Percentiles rank a stretch among this genome's conserved stretches.
phyloP scores from a whole-genome alignment of 148 eudicot genomes.

The Amaranthus cruentus region DNA sequence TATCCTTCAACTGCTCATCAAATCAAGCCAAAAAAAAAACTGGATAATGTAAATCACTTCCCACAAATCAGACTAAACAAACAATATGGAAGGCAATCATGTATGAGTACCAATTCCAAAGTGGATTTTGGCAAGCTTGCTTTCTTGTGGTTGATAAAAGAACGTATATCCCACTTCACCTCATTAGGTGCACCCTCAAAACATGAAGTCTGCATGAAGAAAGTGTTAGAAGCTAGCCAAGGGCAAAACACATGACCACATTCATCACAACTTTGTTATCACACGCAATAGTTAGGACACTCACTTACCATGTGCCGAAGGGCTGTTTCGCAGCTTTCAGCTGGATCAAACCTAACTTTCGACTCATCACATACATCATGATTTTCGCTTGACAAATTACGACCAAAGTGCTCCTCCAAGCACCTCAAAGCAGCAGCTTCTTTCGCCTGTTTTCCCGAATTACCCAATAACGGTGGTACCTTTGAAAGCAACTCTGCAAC shows the following conservation, averaged over 20 bases:
- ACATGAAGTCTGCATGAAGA: conserved; percentile 32
- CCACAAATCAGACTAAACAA: neutral
- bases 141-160: conserved; percentile 48
- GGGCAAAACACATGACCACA: neutral
- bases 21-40: conserved; percentile 6
- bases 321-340: conserved; percentile 44
- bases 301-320: conserved; percentile 33
- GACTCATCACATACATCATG: conserved; percentile 12
- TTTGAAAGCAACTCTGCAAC: conserved; percentile 42
- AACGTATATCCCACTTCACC: conserved; percentile 33
- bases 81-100: neutral
- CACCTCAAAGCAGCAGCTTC: conserved; percentile 51
- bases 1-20: conserved; percentile 52
- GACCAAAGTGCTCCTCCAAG: conserved; percentile 43
- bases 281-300: conserved; percentile 26
- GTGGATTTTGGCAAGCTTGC: conserved; percentile 37
- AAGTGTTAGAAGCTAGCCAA: conserved; percentile 6
- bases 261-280: neutral
- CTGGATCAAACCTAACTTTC: conserved; percentile 28
- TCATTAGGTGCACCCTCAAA: conserved; percentile 26
- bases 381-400: conserved; percentile 15
- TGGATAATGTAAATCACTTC: neutral
- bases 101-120: conserved; percentile 45
- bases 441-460: conserved; percentile 42
- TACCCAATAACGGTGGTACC: conserved; percentile 33